These are phyloP conservation scores for Tolypocladium amazonense DNA, from an alignment of 2,329 filamentous ascomycete genomes.

Conservation along the genomic window DNA sequence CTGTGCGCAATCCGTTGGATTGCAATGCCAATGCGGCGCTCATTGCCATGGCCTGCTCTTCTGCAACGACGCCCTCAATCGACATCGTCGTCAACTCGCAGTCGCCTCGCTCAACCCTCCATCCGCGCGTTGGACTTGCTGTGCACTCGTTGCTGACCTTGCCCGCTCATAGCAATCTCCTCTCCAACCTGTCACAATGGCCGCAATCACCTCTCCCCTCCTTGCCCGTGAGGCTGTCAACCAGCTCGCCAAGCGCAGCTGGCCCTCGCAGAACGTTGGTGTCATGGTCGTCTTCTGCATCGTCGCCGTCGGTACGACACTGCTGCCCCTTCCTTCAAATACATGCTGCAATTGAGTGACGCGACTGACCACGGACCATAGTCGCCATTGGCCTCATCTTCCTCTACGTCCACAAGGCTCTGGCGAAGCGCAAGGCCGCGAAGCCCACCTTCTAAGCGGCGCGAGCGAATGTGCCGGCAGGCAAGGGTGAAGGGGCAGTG, in stretches of 20 bases:
- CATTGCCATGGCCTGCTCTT: background rate
- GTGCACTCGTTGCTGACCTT: background rate
- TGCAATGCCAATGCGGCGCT: background rate
- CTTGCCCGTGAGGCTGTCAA: conserved; percentile 24
- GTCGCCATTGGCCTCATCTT: conserved; percentile 21
- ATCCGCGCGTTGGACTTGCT: background rate
- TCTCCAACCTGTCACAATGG: conserved; percentile 24
- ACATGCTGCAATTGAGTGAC: background rate
- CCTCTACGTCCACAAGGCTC: conserved; percentile 20
- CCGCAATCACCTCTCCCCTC: conserved; percentile 24
- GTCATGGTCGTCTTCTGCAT: conserved; percentile 34
- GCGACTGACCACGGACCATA: conserved; percentile 3
- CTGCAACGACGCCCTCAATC: background rate
- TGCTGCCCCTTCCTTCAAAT: background rate
- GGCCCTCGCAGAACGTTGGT: conserved; percentile 26
- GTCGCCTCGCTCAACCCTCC: background rate
- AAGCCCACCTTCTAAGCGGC: conserved; percentile 16
- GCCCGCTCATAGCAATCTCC: background rate
- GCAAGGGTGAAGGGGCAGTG: background rate
- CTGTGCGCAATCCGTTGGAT: background rate
- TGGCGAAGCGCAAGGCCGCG: conserved; percentile 20
- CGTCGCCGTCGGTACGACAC: conserved; percentile 26
- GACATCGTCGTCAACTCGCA: background rate
- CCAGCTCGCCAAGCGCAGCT: conserved; percentile 32
- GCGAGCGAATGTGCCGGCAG: background rate